Conservation (phyloP, 768 basidiomycete species). For the Sarcodon sp. region DNA sequence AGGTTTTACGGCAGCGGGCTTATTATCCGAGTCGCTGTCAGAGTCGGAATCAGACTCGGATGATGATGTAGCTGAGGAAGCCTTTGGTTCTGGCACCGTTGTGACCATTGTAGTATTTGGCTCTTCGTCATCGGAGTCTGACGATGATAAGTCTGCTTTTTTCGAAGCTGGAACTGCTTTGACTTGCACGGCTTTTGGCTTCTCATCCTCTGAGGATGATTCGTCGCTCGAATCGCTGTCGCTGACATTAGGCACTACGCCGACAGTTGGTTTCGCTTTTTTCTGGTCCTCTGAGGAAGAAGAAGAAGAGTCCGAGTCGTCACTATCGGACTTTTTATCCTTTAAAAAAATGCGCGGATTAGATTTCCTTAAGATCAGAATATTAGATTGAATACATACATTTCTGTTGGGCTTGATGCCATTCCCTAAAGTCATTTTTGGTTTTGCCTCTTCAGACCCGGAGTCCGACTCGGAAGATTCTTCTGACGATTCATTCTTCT, state of each 20-base stretch:
- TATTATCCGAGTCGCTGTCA: slow-evolving; percentile 12
- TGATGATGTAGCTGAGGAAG: slow-evolving; percentile 3
- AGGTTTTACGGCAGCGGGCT: slow-evolving; percentile 6
- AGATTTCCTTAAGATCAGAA: no score
- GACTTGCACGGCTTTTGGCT: slow-evolving; percentile 23
- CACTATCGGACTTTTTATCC: slow-evolving; percentile 13
- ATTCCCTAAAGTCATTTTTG: not conserved
- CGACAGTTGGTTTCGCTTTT: slow-evolving; percentile 2
- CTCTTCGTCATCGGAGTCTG: slow-evolving; percentile 13
- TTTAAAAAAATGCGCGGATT: slow-evolving; percentile 7
- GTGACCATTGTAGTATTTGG: slow-evolving; percentile 2
- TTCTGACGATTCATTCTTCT: slow-evolving; percentile 5
- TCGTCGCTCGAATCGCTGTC: slow-evolving; percentile 1
- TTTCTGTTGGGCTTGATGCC: slow-evolving; percentile 14
- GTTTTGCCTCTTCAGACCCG: slow-evolving; percentile 18
- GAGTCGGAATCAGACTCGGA: slow-evolving; percentile 7
- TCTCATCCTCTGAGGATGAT: slow-evolving; percentile 22
- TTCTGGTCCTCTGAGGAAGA: slow-evolving; percentile 6
- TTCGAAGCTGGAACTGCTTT: slow-evolving; percentile 10
- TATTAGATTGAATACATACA: slow-evolving; percentile 3
- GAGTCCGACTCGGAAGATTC: slow-evolving; percentile 11
- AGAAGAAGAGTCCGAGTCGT: slow-evolving; percentile 4
- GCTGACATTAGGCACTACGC: slow-evolving; percentile 4
- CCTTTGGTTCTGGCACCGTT: slow-evolving; percentile 1
- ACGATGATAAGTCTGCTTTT: slow-evolving; percentile 9